A percentile compares a stretch with the other conserved stretches of the same genome.
Conservation (phyloP, 1,284 basidiomycete species). For the Agaricales sp. region DNA sequence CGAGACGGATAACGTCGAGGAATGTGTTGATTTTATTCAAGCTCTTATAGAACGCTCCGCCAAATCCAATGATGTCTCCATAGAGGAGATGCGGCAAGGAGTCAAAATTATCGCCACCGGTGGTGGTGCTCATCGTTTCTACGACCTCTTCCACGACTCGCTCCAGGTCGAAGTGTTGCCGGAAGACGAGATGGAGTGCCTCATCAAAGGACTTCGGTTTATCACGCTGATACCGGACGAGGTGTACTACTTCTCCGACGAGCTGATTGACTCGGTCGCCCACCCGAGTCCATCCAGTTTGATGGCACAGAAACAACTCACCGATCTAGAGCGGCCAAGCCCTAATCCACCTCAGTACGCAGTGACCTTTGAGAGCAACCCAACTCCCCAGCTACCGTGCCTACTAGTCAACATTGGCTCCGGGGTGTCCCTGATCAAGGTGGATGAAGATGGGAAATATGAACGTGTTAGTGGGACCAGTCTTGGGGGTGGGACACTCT, state of each 20-base stretch:
- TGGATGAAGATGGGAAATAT: conserved; percentile 90
- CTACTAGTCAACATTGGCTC: conserved; percentile 97
- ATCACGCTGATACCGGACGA: conserved; percentile 95
- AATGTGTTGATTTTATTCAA: conserved; percentile 83
- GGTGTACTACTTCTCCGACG: conserved; percentile 98
- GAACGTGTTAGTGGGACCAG: conserved; percentile 97
- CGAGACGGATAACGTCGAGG: conserved; percentile 85
- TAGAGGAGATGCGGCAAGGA: conserved; percentile 84
- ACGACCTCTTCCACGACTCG: conserved; percentile 70
- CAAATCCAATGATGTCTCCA: conserved; percentile 76
- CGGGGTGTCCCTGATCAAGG: conserved; percentile 95
- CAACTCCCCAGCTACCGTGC: conserved; percentile 87
- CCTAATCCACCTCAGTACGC: conserved; percentile 87
- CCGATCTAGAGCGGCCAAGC: conserved; percentile 74
- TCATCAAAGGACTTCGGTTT: conserved; percentile 96
- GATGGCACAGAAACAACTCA: conserved; percentile 5
- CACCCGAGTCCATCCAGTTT: conserved; percentile 32
- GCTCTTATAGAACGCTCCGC: conserved; percentile 85
- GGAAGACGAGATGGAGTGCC: conserved; percentile 98
- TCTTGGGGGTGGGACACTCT: conserved; percentile 97
- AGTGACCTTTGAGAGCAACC: conserved; percentile 77
- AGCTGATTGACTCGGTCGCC: conserved; percentile 84
- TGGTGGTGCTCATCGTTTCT: conserved; percentile 93
- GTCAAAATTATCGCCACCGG: conserved; percentile 99
- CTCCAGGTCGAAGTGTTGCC: conserved; percentile 79